A percentile compares a stretch with the other conserved stretches of the same genome.
These are phyloP conservation scores for Pichia sp. DNA, from an alignment of 1,139 yeast species.

Conservation along the genomic window DNA sequence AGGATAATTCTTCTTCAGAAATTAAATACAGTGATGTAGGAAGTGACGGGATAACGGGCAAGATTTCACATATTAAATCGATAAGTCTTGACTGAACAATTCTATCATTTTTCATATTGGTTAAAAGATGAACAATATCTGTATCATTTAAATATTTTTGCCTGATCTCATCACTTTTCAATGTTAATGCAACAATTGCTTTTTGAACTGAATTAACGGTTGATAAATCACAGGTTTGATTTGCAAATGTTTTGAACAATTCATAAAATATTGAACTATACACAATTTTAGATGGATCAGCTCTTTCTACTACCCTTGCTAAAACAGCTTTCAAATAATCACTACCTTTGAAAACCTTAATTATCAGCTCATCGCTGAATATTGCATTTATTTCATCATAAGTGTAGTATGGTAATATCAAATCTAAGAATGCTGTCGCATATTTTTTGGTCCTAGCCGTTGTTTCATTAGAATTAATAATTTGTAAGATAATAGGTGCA, in stretches of 20 bases:
- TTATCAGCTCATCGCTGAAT: conserved; percentile 19
- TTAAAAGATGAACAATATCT: conserved; percentile 15
- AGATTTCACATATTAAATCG: conserved; percentile 22
- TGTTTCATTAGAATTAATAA: conserved; percentile 21
- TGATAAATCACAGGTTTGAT: conserved; percentile 14
- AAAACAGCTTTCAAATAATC: conserved; percentile 18
- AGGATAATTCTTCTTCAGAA: conserved; percentile 18
- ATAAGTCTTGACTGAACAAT: conserved; percentile 22
- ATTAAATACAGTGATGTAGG: conserved; percentile 23
- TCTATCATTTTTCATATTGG: conserved; percentile 19
- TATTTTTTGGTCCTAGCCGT: conserved; percentile 16
- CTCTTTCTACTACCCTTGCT: conserved; percentile 16
- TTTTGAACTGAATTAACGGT: conserved; percentile 19
- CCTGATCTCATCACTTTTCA: conserved; percentile 24
- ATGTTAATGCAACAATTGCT: conserved; percentile 20
- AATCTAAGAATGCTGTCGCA: conserved; percentile 19
- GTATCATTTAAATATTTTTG: conserved; percentile 23
- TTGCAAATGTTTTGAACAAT: conserved; percentile 20
- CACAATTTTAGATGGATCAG: conserved; percentile 16
- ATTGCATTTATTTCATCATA: conserved; percentile 21
- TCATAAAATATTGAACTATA: conserved; percentile 24
- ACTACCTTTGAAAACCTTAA: conserved; percentile 21
- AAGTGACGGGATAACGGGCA: conserved; percentile 20
- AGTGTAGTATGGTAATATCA: conserved; percentile 20
- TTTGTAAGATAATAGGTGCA: conserved; percentile 17